phyloP scores from a whole-genome alignment of 75 land plant genomes.

The Pinus tabuliformis region DNA sequence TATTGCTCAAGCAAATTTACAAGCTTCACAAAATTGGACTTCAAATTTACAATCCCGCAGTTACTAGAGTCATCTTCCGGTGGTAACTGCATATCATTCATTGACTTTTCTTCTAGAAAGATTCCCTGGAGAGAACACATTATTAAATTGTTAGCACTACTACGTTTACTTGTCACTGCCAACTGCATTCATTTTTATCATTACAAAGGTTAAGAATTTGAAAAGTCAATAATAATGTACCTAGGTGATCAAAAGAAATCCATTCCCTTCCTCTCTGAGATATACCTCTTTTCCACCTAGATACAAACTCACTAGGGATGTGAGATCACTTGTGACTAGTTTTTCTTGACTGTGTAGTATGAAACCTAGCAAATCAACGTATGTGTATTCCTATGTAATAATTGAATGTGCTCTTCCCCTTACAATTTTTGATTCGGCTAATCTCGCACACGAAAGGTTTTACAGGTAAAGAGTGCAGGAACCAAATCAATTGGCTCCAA shows the following conservation, averaged over 20 bases:
- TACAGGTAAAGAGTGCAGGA: too few relatives aligned
- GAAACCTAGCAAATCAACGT: too few relatives aligned
- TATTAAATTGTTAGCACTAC: not conserved
- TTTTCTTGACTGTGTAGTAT: too few relatives aligned
- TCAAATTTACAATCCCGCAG: not conserved
- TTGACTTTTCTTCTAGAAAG: not conserved
- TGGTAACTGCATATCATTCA: not conserved
- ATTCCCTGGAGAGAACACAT: not conserved
- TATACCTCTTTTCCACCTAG: not conserved
- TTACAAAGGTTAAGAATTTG: not conserved
- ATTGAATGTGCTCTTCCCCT: too few relatives aligned
- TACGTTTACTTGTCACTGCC: not conserved
- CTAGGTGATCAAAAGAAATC: not conserved
- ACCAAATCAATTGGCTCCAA: too few relatives aligned
- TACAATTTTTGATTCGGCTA: too few relatives aligned
- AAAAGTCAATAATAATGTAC: not conserved
- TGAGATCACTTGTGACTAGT: not conserved
- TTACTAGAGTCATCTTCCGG: not conserved
- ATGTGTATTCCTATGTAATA: too few relatives aligned
- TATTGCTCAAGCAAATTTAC: not conserved
- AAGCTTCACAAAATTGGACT: not conserved
- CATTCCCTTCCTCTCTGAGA: not conserved
- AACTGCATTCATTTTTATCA: not conserved
- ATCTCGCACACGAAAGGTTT: too few relatives aligned
- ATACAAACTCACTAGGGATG: not conserved